Percentiles rank a stretch among this genome's conserved stretches.
These are phyloP conservation scores for Paecilomyces dactylethromorphus DNA, from an alignment of 2,329 filamentous ascomycete genomes.

Conservation along the genomic window DNA sequence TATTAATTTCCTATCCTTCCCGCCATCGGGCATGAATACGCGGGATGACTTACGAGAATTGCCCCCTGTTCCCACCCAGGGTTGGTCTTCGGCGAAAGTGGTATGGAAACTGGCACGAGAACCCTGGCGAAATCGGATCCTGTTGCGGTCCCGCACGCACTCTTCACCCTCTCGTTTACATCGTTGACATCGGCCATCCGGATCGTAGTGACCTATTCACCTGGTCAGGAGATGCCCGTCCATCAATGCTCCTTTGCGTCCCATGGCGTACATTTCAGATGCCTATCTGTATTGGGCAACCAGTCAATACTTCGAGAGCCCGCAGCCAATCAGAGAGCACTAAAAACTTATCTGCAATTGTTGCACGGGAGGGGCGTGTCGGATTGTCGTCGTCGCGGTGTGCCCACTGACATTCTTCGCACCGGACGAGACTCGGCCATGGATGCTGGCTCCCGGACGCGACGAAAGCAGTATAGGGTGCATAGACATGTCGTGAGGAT, in stretches of 20 bases:
- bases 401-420: not conserved
- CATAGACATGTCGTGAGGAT: not conserved
- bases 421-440: not conserved
- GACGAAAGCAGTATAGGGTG: not conserved
- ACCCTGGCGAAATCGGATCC: constrained; percentile 21
- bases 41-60: constrained; percentile 10
- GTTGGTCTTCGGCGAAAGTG: constrained; percentile 24
- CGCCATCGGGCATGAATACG: not conserved
- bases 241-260: not conserved
- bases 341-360: not conserved
- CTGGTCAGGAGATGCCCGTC: not conserved
- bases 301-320: not conserved
- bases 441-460: not conserved
- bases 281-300: not conserved
- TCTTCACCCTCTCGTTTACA: not conserved
- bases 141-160: not conserved
- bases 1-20: not conserved
- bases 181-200: not conserved
- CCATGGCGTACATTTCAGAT: not conserved
- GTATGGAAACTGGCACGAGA: constrained; percentile 25
- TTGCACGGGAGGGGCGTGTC: not conserved
- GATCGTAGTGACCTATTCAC: not conserved
- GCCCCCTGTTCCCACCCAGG: constrained; percentile 22
- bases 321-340: not conserved
- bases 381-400: not conserved